Conservation (phyloP, 2,329 filamentous ascomycete genomes). For the Fusarium guadeloupense region DNA sequence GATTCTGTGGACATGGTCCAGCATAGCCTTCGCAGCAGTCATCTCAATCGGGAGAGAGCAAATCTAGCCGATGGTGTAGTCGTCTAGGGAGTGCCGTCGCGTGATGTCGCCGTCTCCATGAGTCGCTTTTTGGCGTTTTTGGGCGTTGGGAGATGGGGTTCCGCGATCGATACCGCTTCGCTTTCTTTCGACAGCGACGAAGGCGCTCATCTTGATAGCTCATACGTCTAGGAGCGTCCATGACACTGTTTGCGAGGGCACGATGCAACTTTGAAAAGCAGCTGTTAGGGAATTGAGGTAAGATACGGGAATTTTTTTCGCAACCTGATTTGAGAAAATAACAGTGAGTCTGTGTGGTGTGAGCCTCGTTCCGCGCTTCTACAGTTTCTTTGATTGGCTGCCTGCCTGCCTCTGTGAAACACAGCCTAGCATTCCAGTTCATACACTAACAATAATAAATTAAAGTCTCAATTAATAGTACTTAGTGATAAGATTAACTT, state of each 20-base stretch:
- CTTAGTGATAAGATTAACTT: no score
- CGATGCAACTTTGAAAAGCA: no score
- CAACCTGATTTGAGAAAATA: background rate
- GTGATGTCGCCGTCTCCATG: background rate
- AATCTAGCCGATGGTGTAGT: constrained; percentile 29
- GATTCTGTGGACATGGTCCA: constrained; percentile 9
- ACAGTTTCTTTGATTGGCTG: no score
- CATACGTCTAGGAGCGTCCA: no score
- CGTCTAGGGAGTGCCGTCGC: background rate
- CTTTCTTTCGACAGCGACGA: background rate
- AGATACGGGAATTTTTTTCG: no score
- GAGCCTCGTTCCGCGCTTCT: no score
- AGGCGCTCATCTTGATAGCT: background rate
- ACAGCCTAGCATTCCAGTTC: no score
- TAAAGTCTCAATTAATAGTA: no score
- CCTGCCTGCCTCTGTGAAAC: no score
- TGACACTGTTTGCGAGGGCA: no score
- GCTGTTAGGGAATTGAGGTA: no score
- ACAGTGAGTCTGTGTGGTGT: background rate
- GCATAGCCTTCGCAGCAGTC: constrained; percentile 20
- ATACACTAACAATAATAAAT: no score
- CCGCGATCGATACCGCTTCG: background rate
- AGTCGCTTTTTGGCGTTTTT: background rate
- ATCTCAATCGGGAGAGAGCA: constrained; percentile 27
- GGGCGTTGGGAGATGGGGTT: background rate